Evolutionary conservation across 2,329 filamentous ascomycete species (phyloP).

Genomic region (Sclerotinia trifoliorum): DNA sequence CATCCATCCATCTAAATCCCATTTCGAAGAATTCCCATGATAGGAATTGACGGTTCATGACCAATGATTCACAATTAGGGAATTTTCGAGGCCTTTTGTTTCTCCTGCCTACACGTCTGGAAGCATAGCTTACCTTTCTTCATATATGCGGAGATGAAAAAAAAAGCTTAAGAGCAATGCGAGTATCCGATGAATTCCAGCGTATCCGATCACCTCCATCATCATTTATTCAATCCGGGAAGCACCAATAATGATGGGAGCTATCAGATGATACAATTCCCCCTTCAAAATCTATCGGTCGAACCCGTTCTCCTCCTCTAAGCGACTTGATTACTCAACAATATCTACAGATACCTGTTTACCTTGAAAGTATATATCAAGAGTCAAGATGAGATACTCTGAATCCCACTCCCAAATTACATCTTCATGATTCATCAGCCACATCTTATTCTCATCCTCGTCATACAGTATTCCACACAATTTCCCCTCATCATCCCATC

Average conservation of each 20-base stretch:
- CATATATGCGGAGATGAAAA: neutral
- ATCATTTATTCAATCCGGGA: neutral
- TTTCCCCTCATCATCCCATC: neutral
- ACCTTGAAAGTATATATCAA: neutral
- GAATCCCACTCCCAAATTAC: neutral
- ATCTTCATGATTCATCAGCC: neutral
- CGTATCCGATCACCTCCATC: neutral
- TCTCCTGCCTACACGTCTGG: neutral
- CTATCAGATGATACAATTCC: neutral
- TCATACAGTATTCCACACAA: no score
- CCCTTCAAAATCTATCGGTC: neutral
- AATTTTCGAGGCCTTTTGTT: neutral
- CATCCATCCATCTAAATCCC: neutral
- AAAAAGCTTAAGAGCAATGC: neutral
- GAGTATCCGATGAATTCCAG: neutral
- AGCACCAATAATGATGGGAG: neutral
- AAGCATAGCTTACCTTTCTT: neutral
- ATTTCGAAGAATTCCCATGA: neutral
- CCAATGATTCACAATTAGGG: neutral
- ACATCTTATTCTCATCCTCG: neutral
- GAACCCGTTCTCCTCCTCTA: neutral
- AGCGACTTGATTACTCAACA: no score
- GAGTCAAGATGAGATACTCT: no score
- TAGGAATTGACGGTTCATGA: neutral
- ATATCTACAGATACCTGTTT: neutral